Conservation (phyloP, 2,329 filamentous ascomycete species). For the Fusarium cyanostomum region DNA sequence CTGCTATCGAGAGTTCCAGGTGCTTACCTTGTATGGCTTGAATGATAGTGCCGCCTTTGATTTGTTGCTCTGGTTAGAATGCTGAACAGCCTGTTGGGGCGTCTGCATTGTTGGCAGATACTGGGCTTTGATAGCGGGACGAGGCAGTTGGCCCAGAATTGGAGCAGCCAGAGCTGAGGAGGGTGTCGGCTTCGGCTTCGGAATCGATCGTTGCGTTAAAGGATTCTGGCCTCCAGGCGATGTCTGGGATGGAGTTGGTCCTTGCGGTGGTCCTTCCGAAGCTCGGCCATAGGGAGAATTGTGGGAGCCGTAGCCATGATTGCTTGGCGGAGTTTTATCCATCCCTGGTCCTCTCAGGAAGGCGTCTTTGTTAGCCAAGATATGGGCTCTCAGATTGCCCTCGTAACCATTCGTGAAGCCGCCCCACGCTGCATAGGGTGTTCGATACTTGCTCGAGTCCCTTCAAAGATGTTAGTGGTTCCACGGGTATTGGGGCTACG, state of each 20-base stretch:
- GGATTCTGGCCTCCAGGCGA: constrained; percentile 3
- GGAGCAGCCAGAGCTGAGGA: not conserved
- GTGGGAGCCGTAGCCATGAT: not conserved
- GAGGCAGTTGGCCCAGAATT: constrained; percentile 15
- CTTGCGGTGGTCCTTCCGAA: not conserved
- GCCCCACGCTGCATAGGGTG: constrained; percentile 65
- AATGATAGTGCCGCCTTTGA: constrained; percentile 37
- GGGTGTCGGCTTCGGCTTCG: not conserved
- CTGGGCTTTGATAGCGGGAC: constrained; percentile 36
- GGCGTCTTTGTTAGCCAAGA: constrained; percentile 50
- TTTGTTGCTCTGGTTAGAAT: constrained; percentile 30
- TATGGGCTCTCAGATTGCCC: constrained; percentile 58
- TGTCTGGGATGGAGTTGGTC: not conserved
- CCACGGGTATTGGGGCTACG: not conserved
- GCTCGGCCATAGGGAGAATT: constrained; percentile 4
- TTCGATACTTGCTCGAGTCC: constrained; percentile 65
- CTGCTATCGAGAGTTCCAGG: constrained; percentile 37
- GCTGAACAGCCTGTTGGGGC: constrained; percentile 11
- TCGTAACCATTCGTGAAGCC: constrained; percentile 71
- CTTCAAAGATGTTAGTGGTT: constrained; percentile 47
- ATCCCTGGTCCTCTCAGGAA: constrained; percentile 42
- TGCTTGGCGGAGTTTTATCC: not conserved
- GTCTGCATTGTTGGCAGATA: constrained; percentile 19
- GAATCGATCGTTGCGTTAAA: constrained; percentile 15
- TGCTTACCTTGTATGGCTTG: constrained; percentile 49